A percentile compares a stretch with the other conserved stretches of the same genome.
Evolutionary conservation across 345 rosid genomes (phyloP).

Genomic region (Arabis hirsuta): DNA sequence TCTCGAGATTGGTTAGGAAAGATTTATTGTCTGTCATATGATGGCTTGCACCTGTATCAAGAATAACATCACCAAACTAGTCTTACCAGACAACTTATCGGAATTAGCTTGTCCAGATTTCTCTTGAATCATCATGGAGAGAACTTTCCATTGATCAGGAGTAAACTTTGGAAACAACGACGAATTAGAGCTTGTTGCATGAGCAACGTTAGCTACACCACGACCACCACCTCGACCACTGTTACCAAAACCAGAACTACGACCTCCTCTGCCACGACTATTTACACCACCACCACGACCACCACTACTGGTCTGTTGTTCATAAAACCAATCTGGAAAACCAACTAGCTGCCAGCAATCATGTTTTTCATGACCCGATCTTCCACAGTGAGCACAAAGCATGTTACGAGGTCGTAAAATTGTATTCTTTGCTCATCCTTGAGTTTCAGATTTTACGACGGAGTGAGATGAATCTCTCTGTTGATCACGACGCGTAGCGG

Average conservation of each 20-base stretch:
- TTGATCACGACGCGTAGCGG: too few relatives aligned
- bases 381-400: neutral
- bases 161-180: neutral
- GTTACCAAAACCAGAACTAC: neutral
- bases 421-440: constrained; percentile 8
- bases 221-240: neutral
- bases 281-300: too few relatives aligned
- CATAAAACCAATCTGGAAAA: constrained; percentile 41
- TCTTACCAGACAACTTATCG: neutral
- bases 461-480: too few relatives aligned
- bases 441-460: too few relatives aligned
- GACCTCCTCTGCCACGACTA: constrained; percentile 32
- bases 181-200: neutral
- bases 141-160: neutral
- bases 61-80: too few relatives aligned
- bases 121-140: neutral
- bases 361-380: neutral
- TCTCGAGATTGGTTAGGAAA: too few relatives aligned
- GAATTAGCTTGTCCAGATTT: neutral
- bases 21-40: too few relatives aligned
- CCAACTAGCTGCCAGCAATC: neutral
- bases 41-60: too few relatives aligned
- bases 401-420: constrained; percentile 31
- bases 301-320: too few relatives aligned
- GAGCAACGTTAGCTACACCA: neutral